Evolutionary conservation across 495 filamentous ascomycete genomes (phyloP).

Genomic region (Aspergillus sclerotiicarbonarius): DNA sequence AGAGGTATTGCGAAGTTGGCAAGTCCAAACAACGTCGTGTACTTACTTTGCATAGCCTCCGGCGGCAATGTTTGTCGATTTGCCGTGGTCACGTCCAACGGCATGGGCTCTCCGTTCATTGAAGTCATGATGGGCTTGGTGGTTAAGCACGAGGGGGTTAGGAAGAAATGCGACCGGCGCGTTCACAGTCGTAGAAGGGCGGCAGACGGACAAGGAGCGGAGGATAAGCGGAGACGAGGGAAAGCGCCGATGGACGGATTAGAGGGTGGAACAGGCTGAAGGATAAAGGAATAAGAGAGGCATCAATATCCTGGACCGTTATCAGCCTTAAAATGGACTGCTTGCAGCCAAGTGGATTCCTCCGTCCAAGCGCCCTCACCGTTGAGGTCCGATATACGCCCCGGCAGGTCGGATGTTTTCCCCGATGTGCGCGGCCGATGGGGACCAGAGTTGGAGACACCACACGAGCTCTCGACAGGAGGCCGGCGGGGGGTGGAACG

Average conservation of each 20-base stretch:
- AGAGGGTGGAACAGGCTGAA: neutral
- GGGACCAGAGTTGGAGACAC: constrained; percentile 5
- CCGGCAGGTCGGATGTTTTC: constrained; percentile 14
- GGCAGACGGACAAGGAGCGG: neutral
- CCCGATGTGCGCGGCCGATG: constrained; percentile 11
- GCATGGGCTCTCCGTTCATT: constrained; percentile 18
- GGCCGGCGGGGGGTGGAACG: neutral
- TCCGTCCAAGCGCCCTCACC: constrained; percentile 19
- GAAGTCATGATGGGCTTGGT: constrained; percentile 17
- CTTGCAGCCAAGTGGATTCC: constrained; percentile 19
- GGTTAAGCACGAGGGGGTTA: neutral
- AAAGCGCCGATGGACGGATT: neutral
- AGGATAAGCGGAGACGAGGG: neutral
- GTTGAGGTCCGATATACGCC: constrained; percentile 16
- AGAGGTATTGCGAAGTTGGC: neutral
- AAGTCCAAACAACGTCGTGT: neutral
- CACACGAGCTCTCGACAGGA: neutral
- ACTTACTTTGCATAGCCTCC: constrained; percentile 15
- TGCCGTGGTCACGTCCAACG: constrained; percentile 16
- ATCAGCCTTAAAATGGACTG: constrained; percentile 23
- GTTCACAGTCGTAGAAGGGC: neutral
- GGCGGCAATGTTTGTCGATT: constrained; percentile 18
- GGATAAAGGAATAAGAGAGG: neutral
- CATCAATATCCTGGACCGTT: constrained; percentile 5
- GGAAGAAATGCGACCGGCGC: constrained; percentile 22